Evolutionary conservation across 805 yeast species (phyloP), one percentile per base, ranked within the genome.

Genomic region (Starmerella scarabaei): DNA sequence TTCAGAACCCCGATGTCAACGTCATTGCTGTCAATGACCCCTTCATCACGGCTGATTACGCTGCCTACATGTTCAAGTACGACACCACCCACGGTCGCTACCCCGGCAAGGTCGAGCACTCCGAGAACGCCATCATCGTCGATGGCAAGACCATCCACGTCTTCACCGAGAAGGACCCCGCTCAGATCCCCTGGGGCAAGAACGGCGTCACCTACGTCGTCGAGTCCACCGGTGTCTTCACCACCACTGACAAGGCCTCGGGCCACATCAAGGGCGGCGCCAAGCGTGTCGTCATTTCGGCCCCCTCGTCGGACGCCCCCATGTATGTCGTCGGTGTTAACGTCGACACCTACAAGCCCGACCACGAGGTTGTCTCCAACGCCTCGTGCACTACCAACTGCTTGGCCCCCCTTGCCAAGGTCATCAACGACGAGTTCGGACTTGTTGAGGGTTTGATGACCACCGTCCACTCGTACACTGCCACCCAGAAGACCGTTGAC

Each of bases 301-400:
- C 94, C 57, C 94, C 94, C 53, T 84, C 94, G 41, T 68, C 74
- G 56, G 93, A 84, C 58, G 94, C 93, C 53, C 94, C 94, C 66
- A 83, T 84, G 94, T 84, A 80, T 66, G 94, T 84, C 54, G 71
- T 74, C 59, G 94, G 94, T 71, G 94, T 84, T 61, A 84, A 84
- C 70, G 77, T 75, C 55, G 75, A 77, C 52, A 69, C 75, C 55
- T 84, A 81, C 75, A 76, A 77, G 54, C 63, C 78, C 48, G 86
- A 79, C 63, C 66, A 77, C 64, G 67, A 68, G 57, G 81, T 84
- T 56, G 70, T 84, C 51, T 84, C 94, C 52, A 84, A 84, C 66
- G 94, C 94, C 51, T 84, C 94, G 37, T 84, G 94, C 74, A 84
- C 94, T 64, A 84, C 94, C 62, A 84, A 84, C 75, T 80, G 94